Base-by-base conservation (phyloP, 805 yeast species). In the Clavispora vitiphila region DNA sequence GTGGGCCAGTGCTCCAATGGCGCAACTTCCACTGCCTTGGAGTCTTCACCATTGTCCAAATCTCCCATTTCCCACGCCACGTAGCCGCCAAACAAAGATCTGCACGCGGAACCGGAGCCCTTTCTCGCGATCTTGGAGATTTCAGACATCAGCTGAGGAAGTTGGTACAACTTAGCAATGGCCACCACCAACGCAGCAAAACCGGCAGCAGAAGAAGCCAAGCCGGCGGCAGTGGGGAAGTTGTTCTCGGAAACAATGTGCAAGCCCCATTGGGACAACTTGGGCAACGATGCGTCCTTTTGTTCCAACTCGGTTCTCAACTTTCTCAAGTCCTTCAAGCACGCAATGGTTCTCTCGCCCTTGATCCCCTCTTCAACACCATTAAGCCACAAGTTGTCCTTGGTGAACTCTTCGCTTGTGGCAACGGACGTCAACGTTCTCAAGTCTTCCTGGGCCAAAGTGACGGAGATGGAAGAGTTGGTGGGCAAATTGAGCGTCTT, bases 61-160 rank as follows among this genome's bases (percentile, higher is more conserved):
- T 54, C 50, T 43, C 99, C 99, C 97, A 90, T 89, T 64, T 93
- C 96, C 99, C 99, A 93, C 3, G 98, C 98, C 10, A 93, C 99
- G 59, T 81, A 93, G 7, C 99, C 99, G 37, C 99, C 98, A 65
- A 87, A 88, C 48, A 93, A 71, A 8, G 98, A 93, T 64, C 99
- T 78, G 68, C 99, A 93, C 6, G 99, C 99, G 11, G 96, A 88
- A 2, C 99, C 99, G 6, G 97, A 89, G 24, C 99, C 99, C 67
- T 89, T 91, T 67, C 99, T 81, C 11, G 99, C 99, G 58, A 93
- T 85, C 58, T 83, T 84, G 49, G 96, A 86, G 48, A 93, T 76
- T 57, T 89, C 96, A 18, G 93, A 84, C 57, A 77, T 72, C 46
- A 84, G 77, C 57, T 86, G 85, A n/a, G 96, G 95, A 46, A 93